A percentile compares a stretch with the other conserved stretches of the same genome.
Evolutionary conservation across 768 basidiomycete species (phyloP).

Genomic region (Cystoderma amianthinum): DNA sequence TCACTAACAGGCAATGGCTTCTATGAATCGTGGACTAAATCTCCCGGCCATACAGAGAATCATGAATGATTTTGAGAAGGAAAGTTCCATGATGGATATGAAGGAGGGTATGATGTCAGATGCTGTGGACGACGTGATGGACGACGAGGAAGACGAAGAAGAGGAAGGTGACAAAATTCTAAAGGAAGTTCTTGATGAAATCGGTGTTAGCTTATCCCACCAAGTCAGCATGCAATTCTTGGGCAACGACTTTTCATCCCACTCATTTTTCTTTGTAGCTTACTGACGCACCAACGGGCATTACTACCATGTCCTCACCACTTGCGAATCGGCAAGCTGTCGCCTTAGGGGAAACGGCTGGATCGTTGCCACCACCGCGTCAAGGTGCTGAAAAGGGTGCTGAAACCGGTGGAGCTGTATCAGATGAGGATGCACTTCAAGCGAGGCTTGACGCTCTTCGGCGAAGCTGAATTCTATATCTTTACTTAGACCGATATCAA

Average conservation of each 20-base stretch:
- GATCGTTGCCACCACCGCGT: slow-evolving; percentile 21
- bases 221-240: slow-evolving; percentile 36
- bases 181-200: slow-evolving; percentile 94
- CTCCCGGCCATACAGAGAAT: slow-evolving; percentile 92
- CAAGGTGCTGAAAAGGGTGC: slow-evolving; percentile 23
- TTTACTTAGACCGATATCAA: neutral
- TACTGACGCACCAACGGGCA: slow-evolving; percentile 73
- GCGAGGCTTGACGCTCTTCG: slow-evolving; percentile 88
- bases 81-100: slow-evolving; percentile 99
- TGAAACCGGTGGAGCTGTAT: slow-evolving; percentile 31
- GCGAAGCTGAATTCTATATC: slow-evolving; percentile 37
- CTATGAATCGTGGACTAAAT: slow-evolving; percentile 96
- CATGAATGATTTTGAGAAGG: slow-evolving; percentile 97
- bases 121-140: slow-evolving; percentile 96
- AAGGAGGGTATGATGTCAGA: slow-evolving; percentile 99
- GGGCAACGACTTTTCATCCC: neutral
- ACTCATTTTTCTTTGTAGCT: slow-evolving; percentile 40
- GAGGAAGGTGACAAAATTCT: slow-evolving; percentile 94
- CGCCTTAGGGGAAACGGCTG: slow-evolving; percentile 69
- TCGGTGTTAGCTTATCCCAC: slow-evolving; percentile 88
- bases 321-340: slow-evolving; percentile 71
- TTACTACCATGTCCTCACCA: slow-evolving; percentile 53
- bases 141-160: slow-evolving; percentile 94
- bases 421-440: slow-evolving; percentile 92
- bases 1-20: slow-evolving; percentile 81